A percentile compares a stretch with the other conserved stretches of the same genome.
Conservation (phyloP, 2,329 filamentous ascomycete species). For the Chaetomium strumarium region DNA sequence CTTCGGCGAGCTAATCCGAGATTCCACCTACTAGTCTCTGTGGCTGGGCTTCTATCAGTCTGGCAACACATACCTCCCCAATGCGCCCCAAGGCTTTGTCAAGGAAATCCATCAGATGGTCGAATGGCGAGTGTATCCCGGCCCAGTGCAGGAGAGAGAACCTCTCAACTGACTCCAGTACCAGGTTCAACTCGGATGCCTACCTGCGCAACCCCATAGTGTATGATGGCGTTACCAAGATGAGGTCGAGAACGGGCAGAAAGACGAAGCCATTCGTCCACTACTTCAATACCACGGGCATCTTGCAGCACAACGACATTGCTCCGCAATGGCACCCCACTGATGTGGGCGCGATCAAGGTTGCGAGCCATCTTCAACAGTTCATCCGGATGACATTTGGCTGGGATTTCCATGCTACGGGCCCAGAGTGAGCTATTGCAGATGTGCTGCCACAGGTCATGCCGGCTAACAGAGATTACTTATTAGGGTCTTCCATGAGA, state of each 20-base stretch:
- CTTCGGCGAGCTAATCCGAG: background rate
- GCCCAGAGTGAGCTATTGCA: conserved; percentile 43
- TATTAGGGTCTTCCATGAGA: conserved; percentile 38
- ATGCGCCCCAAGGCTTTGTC: conserved; percentile 36
- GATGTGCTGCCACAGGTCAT: background rate
- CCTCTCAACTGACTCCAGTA: background rate
- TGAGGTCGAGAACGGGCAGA: conserved; percentile 28
- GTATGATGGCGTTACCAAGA: conserved; percentile 37
- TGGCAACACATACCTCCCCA: conserved; percentile 46
- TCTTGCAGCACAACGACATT: conserved; percentile 58
- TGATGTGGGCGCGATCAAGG: conserved; percentile 55
- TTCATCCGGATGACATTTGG: conserved; percentile 51
- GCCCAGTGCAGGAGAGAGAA: background rate
- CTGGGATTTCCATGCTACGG: conserved; percentile 50
- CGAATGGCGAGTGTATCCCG: conserved; percentile 29
- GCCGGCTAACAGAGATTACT: background rate
- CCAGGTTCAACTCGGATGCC: conserved; percentile 39
- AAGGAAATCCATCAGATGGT: conserved; percentile 46
- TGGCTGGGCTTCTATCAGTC: conserved; percentile 48
- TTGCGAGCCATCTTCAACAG: conserved; percentile 54
- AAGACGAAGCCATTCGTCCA: conserved; percentile 45
- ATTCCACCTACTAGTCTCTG: conserved; percentile 36
- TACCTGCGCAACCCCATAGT: conserved; percentile 36
- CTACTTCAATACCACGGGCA: conserved; percentile 56
- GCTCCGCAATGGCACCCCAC: conserved; percentile 54